phyloP scores from a whole-genome alignment of 2,329 filamentous ascomycete species.

The Diplodia intermedia region DNA sequence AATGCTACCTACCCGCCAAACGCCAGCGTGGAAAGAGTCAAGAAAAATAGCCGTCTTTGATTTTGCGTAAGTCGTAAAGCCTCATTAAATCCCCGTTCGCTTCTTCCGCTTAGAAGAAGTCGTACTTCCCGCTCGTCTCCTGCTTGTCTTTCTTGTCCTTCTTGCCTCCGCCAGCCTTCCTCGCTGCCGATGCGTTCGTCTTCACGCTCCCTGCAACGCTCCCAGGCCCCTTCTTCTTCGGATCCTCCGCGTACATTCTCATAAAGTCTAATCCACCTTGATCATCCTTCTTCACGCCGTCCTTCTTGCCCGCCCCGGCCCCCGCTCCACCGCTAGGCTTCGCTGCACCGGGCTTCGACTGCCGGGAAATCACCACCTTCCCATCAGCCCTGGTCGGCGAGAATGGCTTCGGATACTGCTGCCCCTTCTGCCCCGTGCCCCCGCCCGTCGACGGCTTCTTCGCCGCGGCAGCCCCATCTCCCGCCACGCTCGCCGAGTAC shows the following conservation, averaged over 20 bases:
- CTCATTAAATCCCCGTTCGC: not conserved
- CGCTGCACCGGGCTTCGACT: conserved; percentile 18
- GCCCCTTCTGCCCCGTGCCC: not conserved
- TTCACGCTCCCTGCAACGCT: conserved; percentile 28
- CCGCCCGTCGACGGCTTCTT: conserved; percentile 2
- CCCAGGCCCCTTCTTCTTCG: conserved; percentile 27
- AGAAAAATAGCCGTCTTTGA: not conserved
- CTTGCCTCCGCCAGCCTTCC: conserved; percentile 6
- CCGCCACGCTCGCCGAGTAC: conserved; percentile 1
- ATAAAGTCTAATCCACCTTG: conserved; percentile 27
- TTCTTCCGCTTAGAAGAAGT: conserved; percentile 18
- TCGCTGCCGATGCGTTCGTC: conserved; percentile 1
- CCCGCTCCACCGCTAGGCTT: conserved; percentile 4
- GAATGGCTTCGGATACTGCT: conserved; percentile 21
- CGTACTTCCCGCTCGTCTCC: conserved; percentile 15
- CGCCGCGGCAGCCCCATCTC: not conserved
- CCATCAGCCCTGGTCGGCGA: conserved; percentile 15
- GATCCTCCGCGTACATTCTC: conserved; percentile 15
- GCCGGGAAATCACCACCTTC: conserved; percentile 16
- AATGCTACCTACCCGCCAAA: not conserved
- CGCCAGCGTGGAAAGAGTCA: not conserved
- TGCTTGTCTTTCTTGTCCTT: not conserved
- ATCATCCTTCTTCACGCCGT: conserved; percentile 7
- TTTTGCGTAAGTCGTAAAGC: not conserved
- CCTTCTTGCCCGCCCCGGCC: not conserved